Percentiles rank a stretch among this genome's conserved stretches.
These are phyloP conservation scores for Heterobasidion annosum DNA, from an alignment of 1,284 basidiomycete genomes.

Conservation along the genomic window DNA sequence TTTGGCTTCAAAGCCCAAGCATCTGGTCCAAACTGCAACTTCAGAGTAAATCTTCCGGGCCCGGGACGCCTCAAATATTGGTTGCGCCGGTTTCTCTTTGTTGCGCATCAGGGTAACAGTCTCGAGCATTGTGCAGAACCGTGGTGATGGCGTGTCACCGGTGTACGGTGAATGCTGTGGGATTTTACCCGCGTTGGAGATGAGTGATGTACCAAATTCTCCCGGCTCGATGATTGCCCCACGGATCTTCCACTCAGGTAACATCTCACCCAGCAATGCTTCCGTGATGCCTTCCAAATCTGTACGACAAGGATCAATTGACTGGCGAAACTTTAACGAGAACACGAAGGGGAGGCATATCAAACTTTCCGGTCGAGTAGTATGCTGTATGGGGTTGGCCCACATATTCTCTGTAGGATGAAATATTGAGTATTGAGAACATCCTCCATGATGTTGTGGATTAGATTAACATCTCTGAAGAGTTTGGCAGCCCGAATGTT, in stretches of 20 bases:
- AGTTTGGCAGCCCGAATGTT: slow-evolving; percentile 24
- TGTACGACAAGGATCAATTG: slow-evolving; percentile 7
- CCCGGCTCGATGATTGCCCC: slow-evolving; percentile 25
- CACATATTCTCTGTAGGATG: slow-evolving; percentile 21
- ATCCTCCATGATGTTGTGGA: slow-evolving; percentile 18
- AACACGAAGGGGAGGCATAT: slow-evolving; percentile 9
- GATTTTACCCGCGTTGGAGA: slow-evolving; percentile 10
- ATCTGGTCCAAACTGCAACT: slow-evolving; percentile 26
- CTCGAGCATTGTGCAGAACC: slow-evolving; percentile 5
- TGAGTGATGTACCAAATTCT: slow-evolving; percentile 23
- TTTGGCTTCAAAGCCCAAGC: slow-evolving; percentile 8
- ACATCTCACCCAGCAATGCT: slow-evolving; percentile 17
- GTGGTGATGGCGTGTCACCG: slow-evolving; percentile 5
- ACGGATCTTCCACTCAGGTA: slow-evolving; percentile 22
- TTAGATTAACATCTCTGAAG: slow-evolving; percentile 20
- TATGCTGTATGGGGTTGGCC: slow-evolving; percentile 21
- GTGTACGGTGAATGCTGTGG: slow-evolving; percentile 13
- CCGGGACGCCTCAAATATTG: slow-evolving; percentile 14
- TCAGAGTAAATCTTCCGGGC: slow-evolving; percentile 19
- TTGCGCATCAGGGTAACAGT: slow-evolving; percentile 7
- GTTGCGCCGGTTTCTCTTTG: slow-evolving; percentile 10
- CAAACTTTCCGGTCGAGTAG: slow-evolving; percentile 25
- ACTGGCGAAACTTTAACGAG: background rate
- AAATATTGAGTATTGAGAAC: slow-evolving; percentile 21
- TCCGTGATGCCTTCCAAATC: slow-evolving; percentile 26